Evolutionary conservation across 2,329 filamentous ascomycete genomes (phyloP), one percentile per base, ranked within the genome.

Genomic region (Fusarium decemcellulare): DNA sequence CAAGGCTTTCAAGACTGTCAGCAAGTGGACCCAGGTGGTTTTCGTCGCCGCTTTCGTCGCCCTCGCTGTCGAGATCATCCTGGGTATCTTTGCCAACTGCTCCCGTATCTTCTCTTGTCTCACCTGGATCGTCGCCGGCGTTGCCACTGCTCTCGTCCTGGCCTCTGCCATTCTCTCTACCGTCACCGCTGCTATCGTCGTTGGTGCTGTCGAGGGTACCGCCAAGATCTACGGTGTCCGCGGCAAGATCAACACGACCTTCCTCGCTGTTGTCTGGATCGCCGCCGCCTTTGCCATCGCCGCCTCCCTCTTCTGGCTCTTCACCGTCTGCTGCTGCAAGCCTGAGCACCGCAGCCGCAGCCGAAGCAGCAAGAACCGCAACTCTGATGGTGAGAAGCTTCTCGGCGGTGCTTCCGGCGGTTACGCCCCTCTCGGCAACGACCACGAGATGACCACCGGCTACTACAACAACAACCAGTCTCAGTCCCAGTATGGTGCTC

Each of bases 251-350:
- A 92, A 94, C 82, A 88, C 79, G 32, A 83, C 85, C 63, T 95
- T 92, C 83, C 89, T 96, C 58, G 86, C 86, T 37, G 82, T 90
- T 18, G 88, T 92, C 74, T 98, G 95, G 93, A 85, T 98, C 64
- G 91, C 91, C 44, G 91, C 91, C 40, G 92, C 88, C 30, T 94
- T 97, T 77, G 91, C 92, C 66, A 78, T 96, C 36, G 93, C 81
- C 43, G 91, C 92, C 8, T 89, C 88, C 69, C 82, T 97, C 77
- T 98, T 98, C 91, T 98, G 96, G 95, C 83, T 95, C 76, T 89
- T 97, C 80, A 93, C 91, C 80, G 88, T 92, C 76, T 98, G 95
- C 91, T 98, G 95, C 57, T 76, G 74, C 73, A 93, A 93, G 74
- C 80, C 80, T 14, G 80, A 81, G 60, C 68, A 65, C 53, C 71